Percentiles rank a stretch among this genome's conserved stretches.
phyloP scores from a whole-genome alignment of 331 rosid species.

The Erythrophleum ivorense region DNA sequence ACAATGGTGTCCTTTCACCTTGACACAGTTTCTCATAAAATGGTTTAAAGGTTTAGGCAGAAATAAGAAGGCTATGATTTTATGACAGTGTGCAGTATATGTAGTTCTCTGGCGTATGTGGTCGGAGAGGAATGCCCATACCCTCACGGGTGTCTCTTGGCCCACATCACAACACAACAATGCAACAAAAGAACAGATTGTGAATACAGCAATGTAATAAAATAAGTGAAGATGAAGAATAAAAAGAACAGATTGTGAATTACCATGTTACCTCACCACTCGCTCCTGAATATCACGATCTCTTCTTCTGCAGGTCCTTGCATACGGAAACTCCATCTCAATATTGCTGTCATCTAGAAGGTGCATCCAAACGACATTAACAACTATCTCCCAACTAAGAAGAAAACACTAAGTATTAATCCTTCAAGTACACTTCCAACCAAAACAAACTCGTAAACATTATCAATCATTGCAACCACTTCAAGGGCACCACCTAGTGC shows the following conservation, averaged over 20 bases:
- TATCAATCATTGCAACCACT: not conserved
- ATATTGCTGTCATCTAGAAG: constrained; percentile 34
- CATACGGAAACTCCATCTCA: constrained; percentile 39
- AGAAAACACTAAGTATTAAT: constrained; percentile 21
- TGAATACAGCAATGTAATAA: constrained; percentile 27
- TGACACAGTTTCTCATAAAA: not conserved
- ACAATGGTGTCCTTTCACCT: not conserved
- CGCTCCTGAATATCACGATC: constrained; percentile 22
- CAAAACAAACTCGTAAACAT: not conserved
- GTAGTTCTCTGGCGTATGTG: not conserved
- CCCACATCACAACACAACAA: constrained; percentile 12
- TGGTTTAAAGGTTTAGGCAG: not conserved
- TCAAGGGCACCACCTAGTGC: constrained; percentile 8
- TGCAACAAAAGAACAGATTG: constrained; percentile 3
- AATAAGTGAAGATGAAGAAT: no score
- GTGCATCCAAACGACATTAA: constrained; percentile 38
- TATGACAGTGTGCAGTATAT: not conserved
- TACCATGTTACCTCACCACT: constrained; percentile 39
- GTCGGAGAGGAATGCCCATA: not conserved
- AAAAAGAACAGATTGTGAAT: constrained; percentile 16
- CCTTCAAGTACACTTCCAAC: constrained; percentile 2
- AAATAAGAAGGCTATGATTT: not conserved
- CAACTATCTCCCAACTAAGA: constrained; percentile 32
- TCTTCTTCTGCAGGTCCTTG: constrained; percentile 36
- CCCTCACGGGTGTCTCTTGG: not conserved